Percentiles rank a stretch among this genome's conserved stretches.
Evolutionary conservation across 371 early-diverging fungal genomes (phyloP).

Genomic region (Mortierella sp.): DNA sequence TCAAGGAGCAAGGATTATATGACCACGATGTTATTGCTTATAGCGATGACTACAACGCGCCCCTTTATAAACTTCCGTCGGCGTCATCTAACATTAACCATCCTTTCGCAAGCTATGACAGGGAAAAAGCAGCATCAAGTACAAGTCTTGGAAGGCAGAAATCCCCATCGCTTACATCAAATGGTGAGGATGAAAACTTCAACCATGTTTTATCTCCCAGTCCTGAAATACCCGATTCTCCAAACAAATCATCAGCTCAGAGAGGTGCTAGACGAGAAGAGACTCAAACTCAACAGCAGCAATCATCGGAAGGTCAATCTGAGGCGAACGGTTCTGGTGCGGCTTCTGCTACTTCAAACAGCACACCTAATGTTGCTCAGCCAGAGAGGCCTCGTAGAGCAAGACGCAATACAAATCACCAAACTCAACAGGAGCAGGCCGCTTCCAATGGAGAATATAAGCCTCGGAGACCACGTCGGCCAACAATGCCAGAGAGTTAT

Average conservation of each 20-base stretch:
- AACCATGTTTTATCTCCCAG: slow-evolving; percentile 7
- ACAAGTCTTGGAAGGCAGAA: slow-evolving; percentile 19
- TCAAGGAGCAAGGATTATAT: slow-evolving; percentile 44
- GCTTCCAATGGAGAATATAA: not conserved
- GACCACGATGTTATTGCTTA: slow-evolving; percentile 47
- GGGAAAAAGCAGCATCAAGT: slow-evolving; percentile 38
- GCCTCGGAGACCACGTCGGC: slow-evolving; percentile 2
- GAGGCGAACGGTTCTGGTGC: not conserved
- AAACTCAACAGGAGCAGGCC: slow-evolving; percentile 6
- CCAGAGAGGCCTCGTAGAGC: slow-evolving; percentile 39
- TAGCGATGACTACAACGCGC: slow-evolving; percentile 50
- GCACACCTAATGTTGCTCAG: not conserved
- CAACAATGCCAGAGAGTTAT: slow-evolving; percentile 1
- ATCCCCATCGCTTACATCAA: not conserved
- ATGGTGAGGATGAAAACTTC: not conserved
- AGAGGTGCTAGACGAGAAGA: not conserved
- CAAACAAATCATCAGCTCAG: not conserved
- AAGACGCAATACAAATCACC: slow-evolving; percentile 31
- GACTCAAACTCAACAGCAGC: not conserved
- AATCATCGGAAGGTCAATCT: not conserved
- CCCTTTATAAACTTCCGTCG: slow-evolving; percentile 35
- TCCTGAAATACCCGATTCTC: not conserved
- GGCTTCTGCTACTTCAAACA: not conserved
- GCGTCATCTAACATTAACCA: slow-evolving; percentile 14
- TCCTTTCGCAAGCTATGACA: slow-evolving; percentile 50